Evolutionary conservation across 2,329 filamentous ascomycete species (phyloP).

Genomic region (Diaporthe capsici): DNA sequence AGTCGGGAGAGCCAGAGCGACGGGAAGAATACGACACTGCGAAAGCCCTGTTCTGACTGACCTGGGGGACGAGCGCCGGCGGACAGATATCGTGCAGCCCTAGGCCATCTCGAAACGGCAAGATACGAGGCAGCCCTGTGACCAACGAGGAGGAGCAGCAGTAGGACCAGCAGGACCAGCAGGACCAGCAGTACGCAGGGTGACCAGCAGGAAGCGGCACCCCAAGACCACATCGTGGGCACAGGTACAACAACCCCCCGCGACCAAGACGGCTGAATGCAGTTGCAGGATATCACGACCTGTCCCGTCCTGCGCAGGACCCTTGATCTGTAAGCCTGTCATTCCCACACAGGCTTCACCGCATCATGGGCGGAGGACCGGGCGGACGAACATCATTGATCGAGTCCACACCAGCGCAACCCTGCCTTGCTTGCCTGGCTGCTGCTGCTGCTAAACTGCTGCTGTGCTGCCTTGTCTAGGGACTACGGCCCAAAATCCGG

Average conservation of each 20-base stretch:
- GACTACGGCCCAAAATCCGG: conserved; percentile 16
- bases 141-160: neutral
- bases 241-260: conserved; percentile 9
- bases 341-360: conserved; percentile 30
- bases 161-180: neutral
- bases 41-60: neutral
- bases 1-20: conserved; percentile 34
- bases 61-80: neutral
- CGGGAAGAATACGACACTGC: conserved; percentile 11
- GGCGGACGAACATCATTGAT: conserved; percentile 14
- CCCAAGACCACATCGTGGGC: neutral
- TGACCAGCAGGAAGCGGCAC: neutral
- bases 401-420: conserved; percentile 22
- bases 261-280: conserved; percentile 26
- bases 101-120: conserved; percentile 8
- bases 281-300: conserved; percentile 27
- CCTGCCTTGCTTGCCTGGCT: conserved; percentile 14
- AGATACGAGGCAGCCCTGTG: conserved; percentile 33
- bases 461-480: conserved; percentile 28
- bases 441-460: conserved; percentile 13
- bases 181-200: neutral
- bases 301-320: conserved; percentile 11
- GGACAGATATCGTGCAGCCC: conserved; percentile 12
- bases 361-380: conserved; percentile 6
- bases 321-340: conserved; percentile 15